Evolutionary conservation across 306 rosid genomes (phyloP), one percentile per base, ranked within the genome.

Genomic region (Vigna hirtella): DNA sequence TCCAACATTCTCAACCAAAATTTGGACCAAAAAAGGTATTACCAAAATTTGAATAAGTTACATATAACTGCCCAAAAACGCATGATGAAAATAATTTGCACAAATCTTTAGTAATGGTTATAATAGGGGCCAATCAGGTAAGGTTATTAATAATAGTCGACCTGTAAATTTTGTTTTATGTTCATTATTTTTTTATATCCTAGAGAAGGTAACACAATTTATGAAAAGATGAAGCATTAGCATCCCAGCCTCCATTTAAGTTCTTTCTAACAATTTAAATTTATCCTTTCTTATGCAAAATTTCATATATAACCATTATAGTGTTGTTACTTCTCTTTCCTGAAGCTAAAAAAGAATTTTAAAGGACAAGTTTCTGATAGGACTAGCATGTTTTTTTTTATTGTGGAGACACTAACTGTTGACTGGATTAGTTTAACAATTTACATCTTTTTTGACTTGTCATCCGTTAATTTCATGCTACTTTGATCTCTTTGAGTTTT

Each of bases 41-140:
- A 20, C 1, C 20, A 20, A 20, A 20, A 0, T 20, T 20, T 20
- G 22, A 20, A 20, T 1, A 20, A 20, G 22, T 20, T 20, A 20
- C 22, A 20, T 20, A 20, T 20, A 20, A 20, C 1, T 20, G 1
- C 22, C 22, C 22, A 20, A 1, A 20, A 20, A 20, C 22, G 82
- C 82, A 72, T 42, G 22, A 57, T 43, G 99, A 96, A 85, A 96
- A 96, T 66, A 93, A 93, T 61, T 70, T 93, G 84, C 75, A 45
- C 84, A 93, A 91, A 74, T 96, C 98, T 57, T 88, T 97, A 0
- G 99, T 95, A 76, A 93, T 95, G 99, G 97, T 95, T 74, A 95
- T 98, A 18, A 88, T 97, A 42, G 99, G 99, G 70, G 99, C 99
- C 65, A 95, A 95, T 90, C 99, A 95, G 99, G 99, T 95, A 87